Percentiles rank a stretch among this genome's conserved stretches.
These are phyloP conservation scores for Dalbergia oliveri DNA, from an alignment of 306 rosid species.

Conservation along the genomic window DNA sequence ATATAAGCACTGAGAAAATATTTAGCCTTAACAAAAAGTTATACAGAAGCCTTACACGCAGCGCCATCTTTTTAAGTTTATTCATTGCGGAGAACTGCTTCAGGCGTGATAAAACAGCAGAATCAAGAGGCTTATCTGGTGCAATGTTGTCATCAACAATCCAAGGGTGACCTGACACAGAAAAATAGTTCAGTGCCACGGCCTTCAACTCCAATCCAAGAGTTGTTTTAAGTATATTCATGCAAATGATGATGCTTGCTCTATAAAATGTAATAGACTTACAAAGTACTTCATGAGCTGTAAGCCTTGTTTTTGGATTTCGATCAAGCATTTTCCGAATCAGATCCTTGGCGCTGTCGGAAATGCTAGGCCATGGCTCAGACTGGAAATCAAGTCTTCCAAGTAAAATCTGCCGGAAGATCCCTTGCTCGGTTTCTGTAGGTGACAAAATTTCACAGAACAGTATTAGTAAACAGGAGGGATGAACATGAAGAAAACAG, in stretches of 20 bases:
- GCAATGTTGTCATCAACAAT: constrained; percentile 64
- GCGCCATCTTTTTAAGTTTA: constrained; percentile 73
- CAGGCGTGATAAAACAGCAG: constrained; percentile 67
- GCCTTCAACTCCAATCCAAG: constrained; percentile 8
- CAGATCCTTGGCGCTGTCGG: constrained; percentile 70
- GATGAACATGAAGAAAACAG: constrained; percentile 32
- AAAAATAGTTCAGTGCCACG: constrained; percentile 30
- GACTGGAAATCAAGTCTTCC: constrained; percentile 63
- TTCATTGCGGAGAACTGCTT: constrained; percentile 75
- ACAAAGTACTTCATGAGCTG: constrained; percentile 63
- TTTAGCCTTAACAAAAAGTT: constrained; percentile 31
- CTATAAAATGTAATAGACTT: constrained; percentile 35
- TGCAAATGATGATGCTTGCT: constrained; percentile 24
- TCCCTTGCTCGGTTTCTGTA: constrained; percentile 65
- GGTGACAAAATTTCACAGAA: constrained; percentile 20
- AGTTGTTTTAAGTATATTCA: constrained; percentile 4
- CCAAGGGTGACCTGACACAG: constrained; percentile 71
- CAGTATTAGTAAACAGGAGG: constrained; percentile 40
- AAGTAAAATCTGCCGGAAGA: constrained; percentile 59
- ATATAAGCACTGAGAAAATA: constrained; percentile 12
- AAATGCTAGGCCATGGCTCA: constrained; percentile 72
- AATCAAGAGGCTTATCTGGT: constrained; percentile 71
- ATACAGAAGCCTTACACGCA: constrained; percentile 56
- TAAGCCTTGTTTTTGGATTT: constrained; percentile 58
- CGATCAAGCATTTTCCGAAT: constrained; percentile 65